Conservation (phyloP, 768 basidiomycete species). For the Suillus ampliporus region DNA sequence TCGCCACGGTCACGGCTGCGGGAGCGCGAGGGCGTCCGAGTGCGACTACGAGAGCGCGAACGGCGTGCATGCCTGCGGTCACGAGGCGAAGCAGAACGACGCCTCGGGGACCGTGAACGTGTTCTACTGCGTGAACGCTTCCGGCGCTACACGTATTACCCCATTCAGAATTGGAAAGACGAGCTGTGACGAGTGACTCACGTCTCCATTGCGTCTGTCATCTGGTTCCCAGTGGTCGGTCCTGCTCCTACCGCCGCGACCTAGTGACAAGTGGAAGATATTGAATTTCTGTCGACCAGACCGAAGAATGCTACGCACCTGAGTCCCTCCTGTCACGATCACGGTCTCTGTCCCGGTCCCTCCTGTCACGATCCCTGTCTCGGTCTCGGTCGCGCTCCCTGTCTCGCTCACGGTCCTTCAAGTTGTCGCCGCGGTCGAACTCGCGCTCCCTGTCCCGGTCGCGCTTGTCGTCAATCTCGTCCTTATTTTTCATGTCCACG, state of each 20-base stretch:
- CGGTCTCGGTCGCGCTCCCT: constrained; percentile 48
- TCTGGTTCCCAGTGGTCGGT: constrained; percentile 87
- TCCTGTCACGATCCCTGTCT: constrained; percentile 52
- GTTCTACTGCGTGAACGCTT: constrained; percentile 72
- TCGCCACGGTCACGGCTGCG: constrained; percentile 68
- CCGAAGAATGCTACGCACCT: constrained; percentile 43
- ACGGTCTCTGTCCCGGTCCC: constrained; percentile 48
- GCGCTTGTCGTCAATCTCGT: constrained; percentile 72
- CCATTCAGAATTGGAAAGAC: neutral
- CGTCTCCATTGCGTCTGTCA: constrained; percentile 75
- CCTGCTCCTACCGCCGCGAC: constrained; percentile 45
- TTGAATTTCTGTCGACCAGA: constrained; percentile 10
- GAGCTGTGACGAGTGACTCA: constrained; percentile 39
- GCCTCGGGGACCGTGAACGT: constrained; percentile 68
- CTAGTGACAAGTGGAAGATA: constrained; percentile 33
- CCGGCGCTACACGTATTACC: constrained; percentile 53
- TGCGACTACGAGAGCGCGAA: constrained; percentile 68
- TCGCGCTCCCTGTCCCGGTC: constrained; percentile 40
- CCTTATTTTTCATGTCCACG: constrained; percentile 82
- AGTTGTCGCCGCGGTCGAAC: constrained; percentile 32
- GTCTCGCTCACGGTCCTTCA: constrained; percentile 48
- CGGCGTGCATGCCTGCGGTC: constrained; percentile 59
- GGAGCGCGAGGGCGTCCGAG: constrained; percentile 54
- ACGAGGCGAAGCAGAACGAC: constrained; percentile 71
- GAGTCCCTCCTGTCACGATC: constrained; percentile 61